A percentile compares a stretch with the other conserved stretches of the same genome.
Conservation (phyloP, 768 basidiomycete species). For the Tylopilus intermedius region DNA sequence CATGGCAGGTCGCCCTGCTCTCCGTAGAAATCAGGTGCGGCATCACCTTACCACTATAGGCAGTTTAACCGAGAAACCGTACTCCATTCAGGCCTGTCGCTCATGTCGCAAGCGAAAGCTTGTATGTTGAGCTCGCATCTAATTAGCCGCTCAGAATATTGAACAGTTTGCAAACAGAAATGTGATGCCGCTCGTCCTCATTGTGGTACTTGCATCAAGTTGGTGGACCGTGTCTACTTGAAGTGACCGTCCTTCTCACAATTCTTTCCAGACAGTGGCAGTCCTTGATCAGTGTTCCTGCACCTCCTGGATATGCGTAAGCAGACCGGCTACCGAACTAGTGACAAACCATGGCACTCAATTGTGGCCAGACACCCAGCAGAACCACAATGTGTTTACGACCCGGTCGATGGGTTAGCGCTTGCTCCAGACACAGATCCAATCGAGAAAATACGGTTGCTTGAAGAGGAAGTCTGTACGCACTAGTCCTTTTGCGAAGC, state of each 20-base stretch:
- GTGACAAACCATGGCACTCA: slow-evolving; percentile 2
- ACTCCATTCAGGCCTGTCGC: slow-evolving; percentile 56
- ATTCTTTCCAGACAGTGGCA: slow-evolving; percentile 63
- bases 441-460: slow-evolving; percentile 67
- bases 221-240: slow-evolving; percentile 35
- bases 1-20: slow-evolving; percentile 50
- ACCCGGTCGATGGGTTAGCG: slow-evolving; percentile 77
- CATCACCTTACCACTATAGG: not conserved
- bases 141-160: not conserved
- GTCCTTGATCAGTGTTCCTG: slow-evolving; percentile 74
- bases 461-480: slow-evolving; percentile 76
- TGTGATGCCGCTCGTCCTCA: slow-evolving; percentile 85
- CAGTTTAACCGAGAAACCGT: slow-evolving; percentile 2
- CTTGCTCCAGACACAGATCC: slow-evolving; percentile 76
- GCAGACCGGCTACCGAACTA: slow-evolving; percentile 19
- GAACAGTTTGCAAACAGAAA: slow-evolving; percentile 48
- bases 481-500: slow-evolving; percentile 1
- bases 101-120: slow-evolving; percentile 82
- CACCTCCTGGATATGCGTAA: slow-evolving; percentile 81
- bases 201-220: slow-evolving; percentile 83
- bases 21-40: slow-evolving; percentile 72
- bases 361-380: slow-evolving; percentile 60
- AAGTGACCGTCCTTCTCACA: slow-evolving; percentile 6
- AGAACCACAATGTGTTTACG: slow-evolving; percentile 81
- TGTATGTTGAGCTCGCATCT: slow-evolving; percentile 39